A percentile compares a stretch with the other conserved stretches of the same genome.
Evolutionary conservation across 208 protist species (phyloP).

Genomic region (Trypanosoma mega): DNA sequence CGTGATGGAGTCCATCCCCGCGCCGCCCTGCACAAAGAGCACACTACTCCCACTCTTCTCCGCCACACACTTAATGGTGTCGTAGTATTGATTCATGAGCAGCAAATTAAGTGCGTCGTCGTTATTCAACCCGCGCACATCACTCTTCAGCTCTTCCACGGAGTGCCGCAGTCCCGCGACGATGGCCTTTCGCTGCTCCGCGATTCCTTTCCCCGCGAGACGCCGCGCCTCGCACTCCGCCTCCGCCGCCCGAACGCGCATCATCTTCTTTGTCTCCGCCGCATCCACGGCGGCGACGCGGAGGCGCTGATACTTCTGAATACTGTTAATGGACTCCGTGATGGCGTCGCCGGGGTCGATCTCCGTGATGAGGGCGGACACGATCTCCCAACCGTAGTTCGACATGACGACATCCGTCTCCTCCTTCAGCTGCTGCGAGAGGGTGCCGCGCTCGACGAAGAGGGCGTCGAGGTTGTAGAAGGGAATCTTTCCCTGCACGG

Average conservation of each 20-base stretch:
- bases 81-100: conserved; percentile 84
- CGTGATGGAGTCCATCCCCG: conserved; percentile 35
- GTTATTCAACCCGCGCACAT: conserved; percentile 43
- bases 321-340: conserved; percentile 72
- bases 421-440: conserved; percentile 72
- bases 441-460: conserved; percentile 70
- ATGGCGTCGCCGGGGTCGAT: conserved; percentile 64
- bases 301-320: conserved; percentile 67
- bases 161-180: conserved; percentile 57
- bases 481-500: conserved; percentile 62
- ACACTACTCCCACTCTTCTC: conserved; percentile 34
- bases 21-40: conserved; percentile 58
- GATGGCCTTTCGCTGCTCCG: conserved; percentile 74
- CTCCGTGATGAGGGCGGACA: conserved; percentile 69
- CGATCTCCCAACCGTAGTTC: conserved; percentile 70
- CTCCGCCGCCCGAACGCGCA: conserved; percentile 69
- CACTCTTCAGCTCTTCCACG: conserved; percentile 38
- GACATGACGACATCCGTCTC: conserved; percentile 58
- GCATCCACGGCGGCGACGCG: conserved; percentile 75
- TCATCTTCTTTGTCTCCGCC: conserved; percentile 73
- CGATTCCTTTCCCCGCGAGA: conserved; percentile 53
- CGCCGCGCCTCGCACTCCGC: conserved; percentile 62
- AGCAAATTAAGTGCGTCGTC: conserved; percentile 71
- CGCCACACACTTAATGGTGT: conserved; percentile 61
- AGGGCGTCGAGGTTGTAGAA: conserved; percentile 80